A percentile compares a stretch with the other conserved stretches of the same genome.
These are phyloP conservation scores for Yamadazyma sp. DNA, from an alignment of 805 yeast genomes.

Conservation along the genomic window DNA sequence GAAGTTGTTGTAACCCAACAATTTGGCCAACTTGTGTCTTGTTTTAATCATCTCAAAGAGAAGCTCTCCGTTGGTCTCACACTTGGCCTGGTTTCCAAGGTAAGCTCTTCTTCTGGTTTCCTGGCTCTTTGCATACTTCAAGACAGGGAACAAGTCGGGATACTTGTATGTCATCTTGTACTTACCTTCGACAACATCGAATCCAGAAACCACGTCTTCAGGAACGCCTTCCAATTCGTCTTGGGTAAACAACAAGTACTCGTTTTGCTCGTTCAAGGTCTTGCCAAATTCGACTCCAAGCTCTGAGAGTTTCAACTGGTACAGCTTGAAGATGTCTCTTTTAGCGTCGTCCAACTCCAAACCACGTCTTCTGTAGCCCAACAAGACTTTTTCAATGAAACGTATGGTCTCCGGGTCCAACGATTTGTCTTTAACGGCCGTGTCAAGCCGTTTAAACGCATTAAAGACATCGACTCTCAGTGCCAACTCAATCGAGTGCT, in stretches of 20 bases:
- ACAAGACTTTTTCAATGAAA: slow-evolving; percentile 55
- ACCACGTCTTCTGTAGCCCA: slow-evolving; percentile 66
- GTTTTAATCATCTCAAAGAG: slow-evolving; percentile 58
- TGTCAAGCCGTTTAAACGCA: slow-evolving; percentile 54
- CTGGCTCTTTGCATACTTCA: slow-evolving; percentile 64
- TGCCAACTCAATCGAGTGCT: slow-evolving; percentile 61
- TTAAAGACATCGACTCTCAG: slow-evolving; percentile 55
- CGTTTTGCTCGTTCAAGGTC: slow-evolving; percentile 72
- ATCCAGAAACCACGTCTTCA: slow-evolving; percentile 56
- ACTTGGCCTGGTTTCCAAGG: slow-evolving; percentile 67
- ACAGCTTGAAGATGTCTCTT: slow-evolving; percentile 54
- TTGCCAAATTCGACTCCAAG: slow-evolving; percentile 58
- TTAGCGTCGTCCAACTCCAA: slow-evolving; percentile 56
- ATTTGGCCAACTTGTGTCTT: slow-evolving; percentile 60
- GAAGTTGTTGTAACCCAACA: slow-evolving; percentile 66
- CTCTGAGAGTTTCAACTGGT: slow-evolving; percentile 60
- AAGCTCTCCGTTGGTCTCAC: slow-evolving; percentile 60
- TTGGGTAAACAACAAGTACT: slow-evolving; percentile 54
- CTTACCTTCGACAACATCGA: slow-evolving; percentile 47
- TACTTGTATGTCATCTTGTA: slow-evolving; percentile 74
- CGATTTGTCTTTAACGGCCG: slow-evolving; percentile 24
- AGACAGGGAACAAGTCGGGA: slow-evolving; percentile 77
- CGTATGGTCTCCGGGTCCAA: slow-evolving; percentile 57
- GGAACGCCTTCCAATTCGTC: slow-evolving; percentile 79
- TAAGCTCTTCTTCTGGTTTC: slow-evolving; percentile 68